Percentiles rank a stretch among this genome's conserved stretches.
Evolutionary conservation across 768 basidiomycete species (phyloP).

Genomic region (Kwoniella dejecticola): DNA sequence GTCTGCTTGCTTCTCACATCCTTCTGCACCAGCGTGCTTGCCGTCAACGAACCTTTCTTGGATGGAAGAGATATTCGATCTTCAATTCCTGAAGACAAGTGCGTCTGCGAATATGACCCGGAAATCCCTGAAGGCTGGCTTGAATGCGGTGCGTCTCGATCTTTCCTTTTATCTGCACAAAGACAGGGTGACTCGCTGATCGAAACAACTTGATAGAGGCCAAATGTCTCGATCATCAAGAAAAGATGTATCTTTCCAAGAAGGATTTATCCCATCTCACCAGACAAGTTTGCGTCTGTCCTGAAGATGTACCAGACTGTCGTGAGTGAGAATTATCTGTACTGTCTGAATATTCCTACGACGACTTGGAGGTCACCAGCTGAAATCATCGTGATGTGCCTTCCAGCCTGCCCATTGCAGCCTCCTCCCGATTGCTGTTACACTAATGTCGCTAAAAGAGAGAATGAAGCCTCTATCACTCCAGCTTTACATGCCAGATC

Average conservation of each 20-base stretch:
- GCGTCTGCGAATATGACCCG: constrained; percentile 7
- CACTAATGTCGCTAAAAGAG: neutral
- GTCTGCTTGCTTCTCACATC: too few relatives aligned
- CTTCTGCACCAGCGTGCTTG: too few relatives aligned
- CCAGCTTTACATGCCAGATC: constrained; percentile 4
- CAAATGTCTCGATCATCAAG: neutral
- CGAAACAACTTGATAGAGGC: neutral
- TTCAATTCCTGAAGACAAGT: neutral
- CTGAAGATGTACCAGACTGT: constrained; percentile 2
- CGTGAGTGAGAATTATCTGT: too few relatives aligned
- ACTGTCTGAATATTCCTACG: neutral
- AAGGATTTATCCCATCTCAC: constrained; percentile 2
- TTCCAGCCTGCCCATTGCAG: neutral
- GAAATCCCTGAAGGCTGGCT: neutral
- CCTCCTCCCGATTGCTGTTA: neutral
- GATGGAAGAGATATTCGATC: too few relatives aligned
- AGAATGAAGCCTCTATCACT: neutral
- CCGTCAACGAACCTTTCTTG: too few relatives aligned
- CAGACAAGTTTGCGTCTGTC: constrained; percentile 4
- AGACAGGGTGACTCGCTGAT: neutral
- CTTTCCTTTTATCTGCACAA: neutral
- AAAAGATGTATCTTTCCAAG: neutral
- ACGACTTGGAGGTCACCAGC: neutral
- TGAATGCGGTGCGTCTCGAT: neutral
- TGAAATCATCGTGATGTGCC: neutral